Evolutionary conservation across 2,329 filamentous ascomycete genomes (phyloP).

Genomic region (Colletotrichum spinosum): DNA sequence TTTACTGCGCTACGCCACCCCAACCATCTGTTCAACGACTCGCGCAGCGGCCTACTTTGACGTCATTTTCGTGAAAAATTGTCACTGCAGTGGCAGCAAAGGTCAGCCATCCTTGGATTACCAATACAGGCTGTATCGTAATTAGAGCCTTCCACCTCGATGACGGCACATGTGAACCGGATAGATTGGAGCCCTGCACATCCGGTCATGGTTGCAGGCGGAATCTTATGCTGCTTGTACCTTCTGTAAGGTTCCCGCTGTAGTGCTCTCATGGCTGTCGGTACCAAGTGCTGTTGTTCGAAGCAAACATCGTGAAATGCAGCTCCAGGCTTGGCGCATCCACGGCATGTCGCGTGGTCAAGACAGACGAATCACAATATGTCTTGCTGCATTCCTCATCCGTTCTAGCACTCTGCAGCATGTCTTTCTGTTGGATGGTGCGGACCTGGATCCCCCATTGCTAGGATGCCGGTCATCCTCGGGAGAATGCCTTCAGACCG

Average conservation of each 20-base stretch:
- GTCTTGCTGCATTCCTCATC: constrained; percentile 23
- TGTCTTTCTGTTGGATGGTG: constrained; percentile 23
- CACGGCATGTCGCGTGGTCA: too few species aligned
- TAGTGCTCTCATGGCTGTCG: too few species aligned
- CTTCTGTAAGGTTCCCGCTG: too few species aligned
- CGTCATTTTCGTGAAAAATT: constrained; percentile 5
- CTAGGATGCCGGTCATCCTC: not conserved
- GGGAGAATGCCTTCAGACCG: constrained; percentile 12
- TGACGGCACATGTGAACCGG: too few species aligned
- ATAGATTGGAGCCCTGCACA: too few species aligned
- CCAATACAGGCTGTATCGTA: constrained; percentile 2
- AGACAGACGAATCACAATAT: constrained; percentile 3
- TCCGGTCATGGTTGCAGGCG: too few species aligned
- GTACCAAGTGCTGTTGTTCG: too few species aligned
- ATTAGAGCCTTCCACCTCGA: too few species aligned
- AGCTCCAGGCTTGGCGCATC: too few species aligned
- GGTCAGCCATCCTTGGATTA: constrained; percentile 1
- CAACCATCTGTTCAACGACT: constrained; percentile 22
- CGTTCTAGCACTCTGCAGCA: constrained; percentile 11
- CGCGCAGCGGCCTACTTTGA: constrained; percentile 18
- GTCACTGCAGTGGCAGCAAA: not conserved
- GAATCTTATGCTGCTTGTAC: too few species aligned
- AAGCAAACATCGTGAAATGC: too few species aligned
- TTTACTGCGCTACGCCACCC: constrained; percentile 16
- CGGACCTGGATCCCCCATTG: not conserved